A percentile compares a stretch with the other conserved stretches of the same genome.
Evolutionary conservation across 164 flowering plant species (phyloP).

Genomic region (Magnolia kwangsiensis): DNA sequence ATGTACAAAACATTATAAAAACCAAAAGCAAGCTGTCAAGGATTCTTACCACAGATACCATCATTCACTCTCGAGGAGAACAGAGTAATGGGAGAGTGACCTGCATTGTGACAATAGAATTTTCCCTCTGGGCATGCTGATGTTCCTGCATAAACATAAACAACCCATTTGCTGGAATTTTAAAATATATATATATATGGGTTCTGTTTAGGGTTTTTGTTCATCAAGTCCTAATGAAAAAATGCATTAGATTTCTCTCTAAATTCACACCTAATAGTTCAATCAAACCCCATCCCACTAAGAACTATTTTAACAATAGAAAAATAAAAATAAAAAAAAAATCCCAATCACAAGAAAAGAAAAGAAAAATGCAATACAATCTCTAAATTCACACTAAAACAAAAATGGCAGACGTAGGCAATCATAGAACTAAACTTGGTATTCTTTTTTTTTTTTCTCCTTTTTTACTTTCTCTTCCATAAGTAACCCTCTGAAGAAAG

Average conservation of each 20-base stretch:
- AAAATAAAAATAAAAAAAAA: too few relatives aligned
- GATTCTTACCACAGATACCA: constrained; percentile 82
- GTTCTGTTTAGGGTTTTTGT: background rate
- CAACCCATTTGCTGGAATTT: constrained; percentile 1
- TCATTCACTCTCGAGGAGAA: constrained; percentile 93
- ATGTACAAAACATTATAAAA: background rate
- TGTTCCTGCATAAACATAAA: constrained; percentile 54
- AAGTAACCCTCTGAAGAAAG: too few relatives aligned
- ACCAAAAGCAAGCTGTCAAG: background rate
- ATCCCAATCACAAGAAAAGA: too few relatives aligned
- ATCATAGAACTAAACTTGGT: too few relatives aligned
- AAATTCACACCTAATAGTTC: background rate
- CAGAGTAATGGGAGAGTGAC: constrained; percentile 55
- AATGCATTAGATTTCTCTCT: background rate
- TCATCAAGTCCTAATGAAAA: background rate
- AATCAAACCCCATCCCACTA: background rate
- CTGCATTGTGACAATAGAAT: constrained; percentile 78
- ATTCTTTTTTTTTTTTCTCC: too few relatives aligned
- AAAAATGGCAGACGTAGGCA: too few relatives aligned
- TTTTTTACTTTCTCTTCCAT: too few relatives aligned
- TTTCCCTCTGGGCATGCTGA: constrained; percentile 88
- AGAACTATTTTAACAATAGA: background rate
- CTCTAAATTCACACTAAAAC: too few relatives aligned
- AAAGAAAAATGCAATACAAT: too few relatives aligned
- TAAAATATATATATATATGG: background rate